A percentile compares a stretch with the other conserved stretches of the same genome.
phyloP scores from a whole-genome alignment of 768 basidiomycete species.

The Sarcomyxa edulis region DNA sequence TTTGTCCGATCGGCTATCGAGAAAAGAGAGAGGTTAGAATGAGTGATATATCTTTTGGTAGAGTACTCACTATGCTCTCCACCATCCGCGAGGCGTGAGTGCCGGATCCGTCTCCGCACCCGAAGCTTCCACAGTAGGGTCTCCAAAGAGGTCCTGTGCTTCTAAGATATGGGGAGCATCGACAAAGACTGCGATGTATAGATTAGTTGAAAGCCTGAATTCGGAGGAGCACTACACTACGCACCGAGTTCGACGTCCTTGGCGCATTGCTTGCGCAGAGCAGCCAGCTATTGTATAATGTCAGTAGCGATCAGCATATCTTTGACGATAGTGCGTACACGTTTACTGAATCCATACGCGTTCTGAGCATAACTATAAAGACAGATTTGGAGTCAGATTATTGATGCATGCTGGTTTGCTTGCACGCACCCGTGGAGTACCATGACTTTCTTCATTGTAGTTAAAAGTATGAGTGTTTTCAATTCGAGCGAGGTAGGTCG shows the following conservation, averaged over 20 bases:
- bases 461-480: too few relatives aligned
- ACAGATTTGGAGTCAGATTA: too few relatives aligned
- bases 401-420: too few relatives aligned
- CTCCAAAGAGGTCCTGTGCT: constrained; percentile 61
- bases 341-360: constrained; percentile 62
- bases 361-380: constrained; percentile 64
- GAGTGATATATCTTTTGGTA: too few relatives aligned
- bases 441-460: too few relatives aligned
- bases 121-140: too few relatives aligned
- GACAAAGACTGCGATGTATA: constrained; percentile 63
- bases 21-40: too few relatives aligned
- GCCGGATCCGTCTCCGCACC: constrained; percentile 7
- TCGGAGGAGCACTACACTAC: constrained; percentile 4
- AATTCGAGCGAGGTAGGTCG: too few relatives aligned
- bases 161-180: constrained; percentile 66
- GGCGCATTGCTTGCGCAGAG: constrained; percentile 63
- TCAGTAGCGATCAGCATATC: not conserved
- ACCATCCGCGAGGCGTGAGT: constrained; percentile 63
- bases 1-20: constrained; percentile 44
- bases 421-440: too few relatives aligned
- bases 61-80: constrained; percentile 47
- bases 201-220: constrained; percentile 2
- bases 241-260: constrained; percentile 64
- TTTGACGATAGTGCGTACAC: constrained; percentile 30
- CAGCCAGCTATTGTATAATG: constrained; percentile 49